These are phyloP conservation scores for Chamaecyparis obtusa DNA, from an alignment of 75 land plant species.

Conservation along the genomic window DNA sequence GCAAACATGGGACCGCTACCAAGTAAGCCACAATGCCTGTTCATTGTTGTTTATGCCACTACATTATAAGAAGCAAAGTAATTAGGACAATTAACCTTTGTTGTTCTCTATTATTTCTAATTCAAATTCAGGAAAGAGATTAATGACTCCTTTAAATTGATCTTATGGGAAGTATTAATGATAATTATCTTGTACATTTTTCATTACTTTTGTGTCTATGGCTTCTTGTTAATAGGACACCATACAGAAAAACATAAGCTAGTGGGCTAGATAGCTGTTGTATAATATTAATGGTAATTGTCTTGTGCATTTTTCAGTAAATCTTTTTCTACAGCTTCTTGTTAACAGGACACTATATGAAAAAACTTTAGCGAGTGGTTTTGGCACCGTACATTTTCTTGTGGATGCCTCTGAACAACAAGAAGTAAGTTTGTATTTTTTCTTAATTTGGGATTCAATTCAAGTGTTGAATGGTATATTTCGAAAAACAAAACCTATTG, in stretches of 20 bases:
- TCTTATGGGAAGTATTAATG: not conserved
- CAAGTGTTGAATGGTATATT: not conserved
- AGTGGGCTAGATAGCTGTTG: not conserved
- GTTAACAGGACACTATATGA: conserved; percentile 94
- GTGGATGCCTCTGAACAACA: conserved; percentile 98
- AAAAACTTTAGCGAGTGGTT: conserved; percentile 97
- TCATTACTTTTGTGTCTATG: conserved; percentile 18
- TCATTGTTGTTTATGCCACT: not conserved
- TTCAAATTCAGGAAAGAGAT: not conserved
- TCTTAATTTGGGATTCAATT: not conserved
- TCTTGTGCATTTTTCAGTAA: not conserved
- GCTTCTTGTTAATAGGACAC: conserved; percentile 88
- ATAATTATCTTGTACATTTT: not conserved
- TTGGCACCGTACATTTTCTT: conserved; percentile 91
- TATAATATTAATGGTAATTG: not conserved
- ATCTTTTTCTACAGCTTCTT: conserved; percentile 47
- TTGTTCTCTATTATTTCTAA: not conserved
- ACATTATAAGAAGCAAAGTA: not conserved
- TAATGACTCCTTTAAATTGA: not conserved
- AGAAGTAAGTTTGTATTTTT: conserved; percentile 38
- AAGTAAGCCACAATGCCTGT: conserved; percentile 35
- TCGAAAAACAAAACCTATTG: not conserved
- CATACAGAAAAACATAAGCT: conserved; percentile 55
- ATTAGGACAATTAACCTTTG: not conserved
- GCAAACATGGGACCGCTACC: conserved; percentile 92